Base-by-base conservation (phyloP, 139 green algal genomes). In the Medakamo hakoo region DNA sequence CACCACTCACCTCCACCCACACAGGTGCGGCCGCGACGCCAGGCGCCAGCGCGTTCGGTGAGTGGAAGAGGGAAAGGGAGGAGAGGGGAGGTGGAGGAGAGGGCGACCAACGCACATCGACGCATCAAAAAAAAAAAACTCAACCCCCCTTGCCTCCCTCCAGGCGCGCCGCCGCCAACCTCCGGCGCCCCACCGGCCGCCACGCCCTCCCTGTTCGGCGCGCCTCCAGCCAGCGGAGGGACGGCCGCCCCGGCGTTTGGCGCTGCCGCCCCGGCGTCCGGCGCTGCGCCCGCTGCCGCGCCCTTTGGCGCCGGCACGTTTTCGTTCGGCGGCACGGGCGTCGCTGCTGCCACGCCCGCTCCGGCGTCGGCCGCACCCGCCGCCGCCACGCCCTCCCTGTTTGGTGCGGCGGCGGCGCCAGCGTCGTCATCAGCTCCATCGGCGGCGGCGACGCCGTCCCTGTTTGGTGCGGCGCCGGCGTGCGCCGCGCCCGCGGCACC, bases 221-320 rank as follows among this genome's bases (percentile, higher is more conserved):
- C n/a, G n/a, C n/a, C n/a, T n/a, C n/a, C n/a, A n/a, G n/a, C n/a
- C 40, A 16, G 40, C 40, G 40, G 63, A 29, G 30, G 55, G 25
- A 24, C 55, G 3, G 29, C 55, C 23, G 24, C 63, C 3, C 63
- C 63, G 4, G 63, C 63, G 24, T 68, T 68, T 58, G 63, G 63
- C 31, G 58, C 58, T 29, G 2, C 27, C 20, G n/a, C 20, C 22
- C 26, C 68, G 31, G 62, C 55, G 5, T 27, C 56, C 55, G 57
- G n/a, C 40, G 58, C 40, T 52, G 14, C 21, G 27, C 52, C 21
- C 30, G 19, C 27, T 27, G 31, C 56, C 27, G 28, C 29, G 29
- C 56, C 31, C 26, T 73, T 73, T 69, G 68, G 68, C 57, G 63
- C 49, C n/a, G 30, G 27, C 59, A 40, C 67, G 23, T 58, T 58